phyloP scores from a whole-genome alignment of 768 basidiomycete genomes.

The Naganishia randhawae region DNA sequence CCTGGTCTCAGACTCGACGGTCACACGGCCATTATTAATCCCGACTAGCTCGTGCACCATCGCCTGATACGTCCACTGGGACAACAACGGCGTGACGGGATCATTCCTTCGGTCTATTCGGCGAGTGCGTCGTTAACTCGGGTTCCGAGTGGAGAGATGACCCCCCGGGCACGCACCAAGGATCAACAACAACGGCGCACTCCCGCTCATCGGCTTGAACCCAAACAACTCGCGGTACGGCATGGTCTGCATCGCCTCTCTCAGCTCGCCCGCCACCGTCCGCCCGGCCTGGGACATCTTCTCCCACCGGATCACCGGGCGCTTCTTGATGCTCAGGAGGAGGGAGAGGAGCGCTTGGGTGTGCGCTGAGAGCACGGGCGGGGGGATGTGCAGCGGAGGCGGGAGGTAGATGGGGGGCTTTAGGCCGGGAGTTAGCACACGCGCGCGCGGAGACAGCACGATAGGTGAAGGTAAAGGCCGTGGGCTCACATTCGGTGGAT shows the following conservation, averaged over 20 bases:
- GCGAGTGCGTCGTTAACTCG: neutral
- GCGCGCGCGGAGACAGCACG: neutral
- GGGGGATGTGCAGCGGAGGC: constrained; percentile 41
- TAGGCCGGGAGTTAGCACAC: neutral
- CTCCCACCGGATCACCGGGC: constrained; percentile 89
- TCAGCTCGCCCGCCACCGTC: constrained; percentile 79
- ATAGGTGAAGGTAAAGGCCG: neutral
- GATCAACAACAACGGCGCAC: constrained; percentile 76
- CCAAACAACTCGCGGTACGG: constrained; percentile 76
- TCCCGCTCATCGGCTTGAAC: constrained; percentile 80
- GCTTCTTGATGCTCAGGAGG: constrained; percentile 90
- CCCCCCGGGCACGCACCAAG: constrained; percentile 52
- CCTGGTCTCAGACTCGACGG: constrained; percentile 74
- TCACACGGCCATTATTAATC: constrained; percentile 89
- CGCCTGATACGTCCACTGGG: constrained; percentile 99
- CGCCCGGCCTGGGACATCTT: constrained; percentile 87
- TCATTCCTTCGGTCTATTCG: constrained; percentile 80
- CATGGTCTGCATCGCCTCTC: constrained; percentile 71
- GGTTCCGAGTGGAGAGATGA: neutral
- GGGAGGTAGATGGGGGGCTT: constrained; percentile 50
- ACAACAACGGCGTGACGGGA: constrained; percentile 89
- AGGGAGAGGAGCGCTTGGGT: constrained; percentile 79
- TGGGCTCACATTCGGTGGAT: constrained; percentile 47
- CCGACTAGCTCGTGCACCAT: constrained; percentile 97
- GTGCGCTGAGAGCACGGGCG: constrained; percentile 66